phyloP scores from a whole-genome alignment of 495 filamentous ascomycete genomes.

The Talaromyces ruber region DNA sequence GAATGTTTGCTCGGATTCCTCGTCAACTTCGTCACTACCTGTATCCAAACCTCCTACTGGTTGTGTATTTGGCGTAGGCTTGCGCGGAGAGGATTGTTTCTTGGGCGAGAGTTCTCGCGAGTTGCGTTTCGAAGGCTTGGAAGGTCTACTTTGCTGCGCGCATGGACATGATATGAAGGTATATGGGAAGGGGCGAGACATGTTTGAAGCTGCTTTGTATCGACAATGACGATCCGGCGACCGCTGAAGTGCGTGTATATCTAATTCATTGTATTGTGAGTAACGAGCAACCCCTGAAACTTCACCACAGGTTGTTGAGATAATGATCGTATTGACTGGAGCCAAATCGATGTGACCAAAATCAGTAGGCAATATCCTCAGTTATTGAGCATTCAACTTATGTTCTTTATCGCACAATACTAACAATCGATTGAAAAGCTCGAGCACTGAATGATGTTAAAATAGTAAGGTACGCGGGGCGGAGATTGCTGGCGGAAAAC shows the following conservation, averaged over 20 bases:
- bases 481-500: conserved; percentile 1
- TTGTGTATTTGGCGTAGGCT: neutral
- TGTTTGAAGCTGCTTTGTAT: neutral
- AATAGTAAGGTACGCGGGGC: neutral
- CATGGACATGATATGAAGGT: conserved; percentile 91
- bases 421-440: neutral
- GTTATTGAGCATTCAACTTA: neutral
- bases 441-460: neutral
- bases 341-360: neutral
- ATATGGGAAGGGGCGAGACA: conserved; percentile 77
- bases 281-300: neutral
- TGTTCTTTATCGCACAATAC: neutral
- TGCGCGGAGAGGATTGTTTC: conserved; percentile 18
- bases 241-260: neutral
- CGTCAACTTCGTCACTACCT: conserved; percentile 35
- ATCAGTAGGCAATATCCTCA: neutral
- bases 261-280: neutral
- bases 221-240: neutral
- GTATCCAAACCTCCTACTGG: neutral
- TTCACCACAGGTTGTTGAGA: neutral
- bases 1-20: conserved; percentile 73
- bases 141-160: conserved; percentile 45
- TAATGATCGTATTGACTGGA: neutral
- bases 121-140: conserved; percentile 28
- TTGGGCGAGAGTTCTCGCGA: conserved; percentile 33